Base-by-base conservation (phyloP, 2,329 filamentous ascomycete species). In the Biscogniauxia sp. region DNA sequence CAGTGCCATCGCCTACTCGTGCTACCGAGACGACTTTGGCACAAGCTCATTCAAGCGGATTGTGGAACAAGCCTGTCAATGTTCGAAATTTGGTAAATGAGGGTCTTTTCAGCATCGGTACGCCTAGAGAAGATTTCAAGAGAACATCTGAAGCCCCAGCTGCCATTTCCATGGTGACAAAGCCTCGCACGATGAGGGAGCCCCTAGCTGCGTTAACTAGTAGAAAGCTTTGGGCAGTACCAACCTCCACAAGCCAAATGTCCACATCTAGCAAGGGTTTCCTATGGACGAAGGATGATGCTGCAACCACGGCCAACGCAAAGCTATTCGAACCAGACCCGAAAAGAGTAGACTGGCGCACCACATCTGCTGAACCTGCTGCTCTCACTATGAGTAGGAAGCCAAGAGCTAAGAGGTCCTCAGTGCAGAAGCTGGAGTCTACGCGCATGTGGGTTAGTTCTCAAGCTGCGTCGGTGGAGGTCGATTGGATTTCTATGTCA, bases 371-470 rank as follows among this genome's bases (percentile, higher is more conserved):
- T 19, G 67, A 71, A 13, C 74, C 74, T 20, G 73, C 70, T n/a
- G 74, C 74, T n/a, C 61, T 77, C 9, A 59, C 69, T 41, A 75
- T 77, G 61, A 56, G 59, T 50, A 72, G 74, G 60, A 78, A 74
- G 64, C 68, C 68, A 59, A 74, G 76, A 54, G 65, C 67, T 53
- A 64, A 65, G 41, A 60, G 69, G 53, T 57, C 59, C 41, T 58
- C 70, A 5, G 37, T 69, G 13, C 64, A 66, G 17, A 66, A 68
- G 2, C 57, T 74, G 2, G 56, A 71, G 53, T 73, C 72, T 8
- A 64, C 51, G 20, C 59, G 58, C 9, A 58, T 73, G 26, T 73
- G 72, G 72, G 57, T 20, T 8, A 60, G 53, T 9, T 60, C 49
- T 20, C 61, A 63, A 11, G 54, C 25, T n/a, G 62, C 57, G 2